phyloP scores from a whole-genome alignment of 1,139 yeast species.

The Candida mesenterica region DNA sequence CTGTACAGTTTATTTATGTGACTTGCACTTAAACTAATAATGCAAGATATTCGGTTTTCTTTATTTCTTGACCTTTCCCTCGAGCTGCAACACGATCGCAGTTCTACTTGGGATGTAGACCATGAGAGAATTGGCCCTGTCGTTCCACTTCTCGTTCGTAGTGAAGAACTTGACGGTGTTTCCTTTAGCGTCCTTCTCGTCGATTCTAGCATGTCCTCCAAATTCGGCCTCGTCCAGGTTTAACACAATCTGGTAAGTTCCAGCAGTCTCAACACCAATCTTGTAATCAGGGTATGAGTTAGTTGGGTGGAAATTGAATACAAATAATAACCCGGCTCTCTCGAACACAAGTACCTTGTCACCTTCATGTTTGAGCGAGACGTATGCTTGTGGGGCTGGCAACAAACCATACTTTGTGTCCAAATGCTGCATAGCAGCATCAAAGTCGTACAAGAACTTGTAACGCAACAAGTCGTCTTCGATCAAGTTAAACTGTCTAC shows the following conservation, averaged over 20 bases:
- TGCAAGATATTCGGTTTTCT: background rate
- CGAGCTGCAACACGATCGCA: slow-evolving; percentile 57
- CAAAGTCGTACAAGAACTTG: slow-evolving; percentile 74
- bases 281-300: slow-evolving; percentile 83
- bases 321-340: slow-evolving; percentile 77
- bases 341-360: slow-evolving; percentile 90
- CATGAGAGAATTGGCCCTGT: slow-evolving; percentile 71
- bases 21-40: background rate
- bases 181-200: slow-evolving; percentile 45
- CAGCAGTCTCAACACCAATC: slow-evolving; percentile 80
- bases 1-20: background rate
- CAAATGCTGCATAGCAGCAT: slow-evolving; percentile 75
- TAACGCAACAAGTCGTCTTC: slow-evolving; percentile 80
- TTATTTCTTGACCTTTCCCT: slow-evolving; percentile 8
- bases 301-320: slow-evolving; percentile 87
- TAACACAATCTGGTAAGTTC: slow-evolving; percentile 70
- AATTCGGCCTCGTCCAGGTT: slow-evolving; percentile 68
- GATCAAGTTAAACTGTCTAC: slow-evolving; percentile 87
- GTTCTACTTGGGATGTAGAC: slow-evolving; percentile 83
- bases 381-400: slow-evolving; percentile 75
- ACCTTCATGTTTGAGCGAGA: slow-evolving; percentile 81
- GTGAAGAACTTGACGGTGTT: slow-evolving; percentile 56
- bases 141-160: slow-evolving; percentile 75
- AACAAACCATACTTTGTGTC: slow-evolving; percentile 74
- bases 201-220: slow-evolving; percentile 83